These are phyloP conservation scores for Leccinum imitatum DNA, from an alignment of 768 basidiomycete genomes.

Conservation along the genomic window DNA sequence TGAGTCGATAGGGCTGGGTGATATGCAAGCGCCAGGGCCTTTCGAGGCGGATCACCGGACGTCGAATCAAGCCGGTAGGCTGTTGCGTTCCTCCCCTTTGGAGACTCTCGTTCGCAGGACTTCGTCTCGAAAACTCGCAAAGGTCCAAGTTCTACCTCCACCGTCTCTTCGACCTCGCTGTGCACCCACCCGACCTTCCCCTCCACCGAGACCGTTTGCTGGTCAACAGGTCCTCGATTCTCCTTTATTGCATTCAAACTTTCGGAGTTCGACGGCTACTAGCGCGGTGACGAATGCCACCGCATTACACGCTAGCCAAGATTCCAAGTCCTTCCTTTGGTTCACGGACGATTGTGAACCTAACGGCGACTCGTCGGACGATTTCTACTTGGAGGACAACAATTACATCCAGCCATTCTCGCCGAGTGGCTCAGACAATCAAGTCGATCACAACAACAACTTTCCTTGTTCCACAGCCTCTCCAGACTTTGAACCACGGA, in stretches of 20 bases:
- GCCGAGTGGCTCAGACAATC: not conserved
- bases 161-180: slow-evolving; percentile 13
- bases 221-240: slow-evolving; percentile 35
- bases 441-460: slow-evolving; percentile 1
- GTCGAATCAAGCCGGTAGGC: slow-evolving; percentile 24
- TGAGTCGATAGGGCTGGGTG: slow-evolving; percentile 9
- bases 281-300: slow-evolving; percentile 32
- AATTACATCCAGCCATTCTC: slow-evolving; percentile 30
- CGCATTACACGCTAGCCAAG: slow-evolving; percentile 7
- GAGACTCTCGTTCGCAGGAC: slow-evolving; percentile 55
- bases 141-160: slow-evolving; percentile 5
- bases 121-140: slow-evolving; percentile 36
- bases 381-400: slow-evolving; percentile 41
- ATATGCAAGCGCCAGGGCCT: slow-evolving; percentile 18
- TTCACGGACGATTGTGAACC: slow-evolving; percentile 34
- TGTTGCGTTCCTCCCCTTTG: slow-evolving; percentile 53
- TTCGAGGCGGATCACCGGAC: slow-evolving; percentile 14
- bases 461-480: not conserved
- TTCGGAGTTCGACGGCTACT: slow-evolving; percentile 42
- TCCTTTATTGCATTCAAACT: slow-evolving; percentile 50
- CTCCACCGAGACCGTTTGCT: slow-evolving; percentile 12
- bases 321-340: slow-evolving; percentile 29
- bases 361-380: slow-evolving; percentile 18
- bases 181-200: not conserved
- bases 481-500: not conserved